A percentile compares a stretch with the other conserved stretches of the same genome.
Evolutionary conservation across 768 basidiomycete species (phyloP).

Genomic region (Erythrobasidium yunnanense): DNA sequence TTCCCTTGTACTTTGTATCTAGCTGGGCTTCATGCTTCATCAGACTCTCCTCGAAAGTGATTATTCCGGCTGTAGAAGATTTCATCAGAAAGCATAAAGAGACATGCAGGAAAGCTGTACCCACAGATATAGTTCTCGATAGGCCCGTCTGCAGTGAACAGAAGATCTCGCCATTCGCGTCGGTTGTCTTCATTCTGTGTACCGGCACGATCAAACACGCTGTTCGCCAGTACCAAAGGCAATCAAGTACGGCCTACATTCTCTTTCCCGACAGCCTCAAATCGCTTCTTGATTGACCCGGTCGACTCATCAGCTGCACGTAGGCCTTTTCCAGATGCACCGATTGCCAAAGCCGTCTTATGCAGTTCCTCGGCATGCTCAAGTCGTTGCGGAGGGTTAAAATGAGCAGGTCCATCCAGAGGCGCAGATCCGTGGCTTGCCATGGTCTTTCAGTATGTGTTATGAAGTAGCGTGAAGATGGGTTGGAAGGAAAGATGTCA

Average conservation of each 20-base stretch:
- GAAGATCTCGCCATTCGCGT: constrained; percentile 15
- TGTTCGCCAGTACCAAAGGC: too few relatives aligned
- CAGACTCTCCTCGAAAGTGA: constrained; percentile 24
- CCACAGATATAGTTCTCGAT: constrained; percentile 12
- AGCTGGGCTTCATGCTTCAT: constrained; percentile 22
- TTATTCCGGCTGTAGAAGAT: neutral
- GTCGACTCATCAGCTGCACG: constrained; percentile 25
- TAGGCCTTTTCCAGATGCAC: constrained; percentile 10
- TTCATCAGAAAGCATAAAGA: neutral
- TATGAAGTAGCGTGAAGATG: neutral
- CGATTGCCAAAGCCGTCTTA: constrained; percentile 16
- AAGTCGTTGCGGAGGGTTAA: constrained; percentile 8
- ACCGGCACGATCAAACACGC: too few relatives aligned
- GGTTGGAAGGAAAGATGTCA: neutral
- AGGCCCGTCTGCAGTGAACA: constrained; percentile 12
- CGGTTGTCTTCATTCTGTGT: constrained; percentile 26
- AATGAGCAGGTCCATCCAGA: neutral
- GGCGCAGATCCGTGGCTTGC: neutral
- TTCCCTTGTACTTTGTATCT: neutral
- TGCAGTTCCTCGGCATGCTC: constrained; percentile 17
- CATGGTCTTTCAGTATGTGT: neutral
- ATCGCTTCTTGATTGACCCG: constrained; percentile 21
- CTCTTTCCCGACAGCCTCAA: constrained; percentile 25
- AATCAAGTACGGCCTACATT: too few relatives aligned
- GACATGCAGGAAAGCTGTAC: neutral